Percentiles rank a stretch among this genome's conserved stretches.
phyloP scores from a whole-genome alignment of 2,329 filamentous ascomycete species.

The Hypoxylon sp. region DNA sequence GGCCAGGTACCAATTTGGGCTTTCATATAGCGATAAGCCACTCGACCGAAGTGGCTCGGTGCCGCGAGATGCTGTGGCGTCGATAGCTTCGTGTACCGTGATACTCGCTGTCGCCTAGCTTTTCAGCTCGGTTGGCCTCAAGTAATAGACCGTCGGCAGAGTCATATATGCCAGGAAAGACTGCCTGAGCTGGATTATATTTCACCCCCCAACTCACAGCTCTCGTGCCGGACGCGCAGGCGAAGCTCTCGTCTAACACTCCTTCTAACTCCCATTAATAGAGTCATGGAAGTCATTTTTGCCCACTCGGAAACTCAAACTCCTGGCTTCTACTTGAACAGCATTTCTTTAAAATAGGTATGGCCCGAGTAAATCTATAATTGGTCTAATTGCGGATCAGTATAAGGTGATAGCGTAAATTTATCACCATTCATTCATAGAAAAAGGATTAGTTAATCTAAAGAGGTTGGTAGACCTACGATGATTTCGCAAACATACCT shows the following conservation, averaged over 20 bases:
- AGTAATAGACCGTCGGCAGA: not conserved
- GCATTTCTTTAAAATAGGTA: no score
- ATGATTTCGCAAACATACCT: no score
- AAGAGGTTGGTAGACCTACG: no score
- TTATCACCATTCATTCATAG: no score
- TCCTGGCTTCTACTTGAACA: not conserved
- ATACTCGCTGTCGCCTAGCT: constrained; percentile 14
- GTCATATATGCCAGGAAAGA: not conserved
- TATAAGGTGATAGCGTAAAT: no score
- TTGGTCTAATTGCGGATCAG: no score
- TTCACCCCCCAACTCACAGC: not conserved
- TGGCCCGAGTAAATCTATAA: no score
- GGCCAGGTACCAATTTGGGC: not conserved
- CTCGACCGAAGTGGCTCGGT: not conserved
- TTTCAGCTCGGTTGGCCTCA: constrained; percentile 26
- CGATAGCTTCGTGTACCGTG: not conserved
- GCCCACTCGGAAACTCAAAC: not conserved
- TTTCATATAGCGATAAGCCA: constrained; percentile 4
- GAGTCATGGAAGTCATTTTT: not conserved
- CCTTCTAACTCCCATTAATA: not conserved
- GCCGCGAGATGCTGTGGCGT: not conserved
- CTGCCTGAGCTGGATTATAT: not conserved
- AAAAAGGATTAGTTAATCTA: no score
- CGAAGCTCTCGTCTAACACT: not conserved
- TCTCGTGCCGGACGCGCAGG: not conserved